These are phyloP conservation scores for Citrus trifoliata DNA, from an alignment of 345 rosid species.

Conservation along the genomic window DNA sequence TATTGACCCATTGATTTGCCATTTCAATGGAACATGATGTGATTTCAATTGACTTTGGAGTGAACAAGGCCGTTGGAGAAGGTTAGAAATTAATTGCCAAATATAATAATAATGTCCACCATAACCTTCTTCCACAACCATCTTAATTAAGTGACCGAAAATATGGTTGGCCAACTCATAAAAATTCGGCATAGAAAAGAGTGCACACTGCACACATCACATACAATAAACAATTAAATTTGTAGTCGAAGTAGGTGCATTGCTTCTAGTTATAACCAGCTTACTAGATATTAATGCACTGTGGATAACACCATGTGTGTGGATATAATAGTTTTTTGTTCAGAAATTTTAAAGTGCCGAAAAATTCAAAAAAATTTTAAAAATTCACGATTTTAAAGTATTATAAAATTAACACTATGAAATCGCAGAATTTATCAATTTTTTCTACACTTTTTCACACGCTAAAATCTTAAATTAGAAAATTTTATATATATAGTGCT, in stretches of 20 bases:
- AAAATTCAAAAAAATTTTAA: fast-evolving
- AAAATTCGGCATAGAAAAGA: neutral
- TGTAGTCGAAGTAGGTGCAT: too few species aligned
- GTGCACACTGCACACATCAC: neutral
- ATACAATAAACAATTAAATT: too few species aligned
- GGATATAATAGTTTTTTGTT: too few species aligned
- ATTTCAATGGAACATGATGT: too few species aligned
- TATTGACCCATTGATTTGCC: too few species aligned
- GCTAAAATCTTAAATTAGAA: too few species aligned
- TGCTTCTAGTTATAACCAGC: too few species aligned
- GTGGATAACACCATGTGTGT: too few species aligned
- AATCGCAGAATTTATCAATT: fast-evolving
- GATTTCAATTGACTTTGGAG: too few species aligned
- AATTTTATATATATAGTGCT: too few species aligned
- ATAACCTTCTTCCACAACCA: neutral
- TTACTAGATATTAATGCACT: too few species aligned
- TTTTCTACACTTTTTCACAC: too few species aligned
- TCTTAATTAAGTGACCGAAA: neutral
- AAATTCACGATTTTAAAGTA: fast-evolving
- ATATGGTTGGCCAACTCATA: neutral
- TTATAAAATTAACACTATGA: fast-evolving
- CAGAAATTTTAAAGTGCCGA: fast-evolving
- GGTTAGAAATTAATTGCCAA: neutral
- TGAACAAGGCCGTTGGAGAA: neutral
- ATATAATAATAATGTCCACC: neutral